Evolutionary conservation across 2,329 filamentous ascomycete genomes (phyloP), one percentile per base, ranked within the genome.

Genomic region (Emmonsia crescens): DNA sequence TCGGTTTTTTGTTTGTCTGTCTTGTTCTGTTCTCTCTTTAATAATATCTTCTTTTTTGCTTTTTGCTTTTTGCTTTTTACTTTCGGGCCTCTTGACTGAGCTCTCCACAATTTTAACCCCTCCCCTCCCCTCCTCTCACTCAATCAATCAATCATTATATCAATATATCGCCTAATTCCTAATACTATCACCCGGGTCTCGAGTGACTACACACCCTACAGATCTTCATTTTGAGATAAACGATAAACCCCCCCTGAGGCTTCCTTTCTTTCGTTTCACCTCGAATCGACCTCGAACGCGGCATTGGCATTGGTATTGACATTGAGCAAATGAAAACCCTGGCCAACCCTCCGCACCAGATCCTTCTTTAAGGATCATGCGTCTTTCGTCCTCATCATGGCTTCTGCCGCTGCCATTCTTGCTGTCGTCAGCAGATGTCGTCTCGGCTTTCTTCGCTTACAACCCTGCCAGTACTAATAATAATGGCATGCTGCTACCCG

Each of bases 301-400:
- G 3, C 12, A 36, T 21, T 33, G 21, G 24, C 8, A 16, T 24
- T 55, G 14, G 31, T 40, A 19, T 24, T 51, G 29, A 3, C 3
- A n/a, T 44, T 44, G 42, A 48, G 44, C 57, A 59, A 59, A 49
- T 59, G 57, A 49, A 49, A 14, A 57, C 21, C 29, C n/a, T 19
- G 21, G 40, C 8, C 40, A 12, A 5, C 19, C 40, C 14, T 46
- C 16, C 42, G 57, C 57, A 51, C 21, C 42, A 38, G 42, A 14
- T 59, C 44, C 57, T 59, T 60, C 48, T 36, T 14, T 42, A 59
- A 48, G 65, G 66, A 77, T 76, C 66, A 71, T 71, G 75, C 72
- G 65, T 72, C 64, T 74, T 64, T 69, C 70, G 67, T 62, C 70
- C 63, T 70, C 70, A 67, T 62, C 70, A 72, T 76, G 70, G 64